phyloP scores from a whole-genome alignment of 768 basidiomycete genomes.

The Plicaturopsis crispa region DNA sequence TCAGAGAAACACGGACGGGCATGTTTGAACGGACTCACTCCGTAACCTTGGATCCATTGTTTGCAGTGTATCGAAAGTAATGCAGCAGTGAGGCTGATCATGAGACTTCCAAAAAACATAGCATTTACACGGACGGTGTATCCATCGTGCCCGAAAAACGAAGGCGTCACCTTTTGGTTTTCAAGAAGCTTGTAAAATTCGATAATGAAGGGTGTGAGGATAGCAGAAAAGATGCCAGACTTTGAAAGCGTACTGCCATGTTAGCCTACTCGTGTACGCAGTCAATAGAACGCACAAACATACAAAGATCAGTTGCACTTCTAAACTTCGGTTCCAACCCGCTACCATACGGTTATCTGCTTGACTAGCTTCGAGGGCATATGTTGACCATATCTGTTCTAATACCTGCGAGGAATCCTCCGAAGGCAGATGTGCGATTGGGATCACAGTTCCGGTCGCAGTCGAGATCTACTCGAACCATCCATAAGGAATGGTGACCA shows the following conservation, averaged over 20 bases:
- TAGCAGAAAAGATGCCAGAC: constrained; percentile 11
- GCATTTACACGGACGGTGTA: constrained; percentile 11
- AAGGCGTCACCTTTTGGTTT: neutral
- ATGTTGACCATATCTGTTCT: constrained; percentile 1
- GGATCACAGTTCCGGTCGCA: too few species aligned
- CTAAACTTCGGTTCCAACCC: constrained; percentile 5
- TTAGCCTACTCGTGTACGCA: neutral
- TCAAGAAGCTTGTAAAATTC: constrained; percentile 10
- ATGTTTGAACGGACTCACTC: constrained; percentile 1
- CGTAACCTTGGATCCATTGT: constrained; percentile 10
- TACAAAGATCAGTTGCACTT: constrained; percentile 10
- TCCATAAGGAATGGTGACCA: too few species aligned
- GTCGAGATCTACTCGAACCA: too few species aligned
- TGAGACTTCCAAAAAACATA: constrained; percentile 11
- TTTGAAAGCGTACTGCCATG: neutral
- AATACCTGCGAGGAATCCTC: constrained; percentile 4
- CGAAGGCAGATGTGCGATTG: neutral
- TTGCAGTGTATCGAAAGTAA: constrained; percentile 11
- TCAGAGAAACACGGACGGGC: neutral
- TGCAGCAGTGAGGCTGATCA: constrained; percentile 10
- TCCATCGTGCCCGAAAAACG: constrained; percentile 5
- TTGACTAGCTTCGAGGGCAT: constrained; percentile 6
- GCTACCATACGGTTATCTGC: constrained; percentile 6
- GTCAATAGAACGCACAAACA: neutral
- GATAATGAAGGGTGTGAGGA: constrained; percentile 10